phyloP scores from a whole-genome alignment of 2,329 filamentous ascomycete genomes.

The Daldinia sp. region DNA sequence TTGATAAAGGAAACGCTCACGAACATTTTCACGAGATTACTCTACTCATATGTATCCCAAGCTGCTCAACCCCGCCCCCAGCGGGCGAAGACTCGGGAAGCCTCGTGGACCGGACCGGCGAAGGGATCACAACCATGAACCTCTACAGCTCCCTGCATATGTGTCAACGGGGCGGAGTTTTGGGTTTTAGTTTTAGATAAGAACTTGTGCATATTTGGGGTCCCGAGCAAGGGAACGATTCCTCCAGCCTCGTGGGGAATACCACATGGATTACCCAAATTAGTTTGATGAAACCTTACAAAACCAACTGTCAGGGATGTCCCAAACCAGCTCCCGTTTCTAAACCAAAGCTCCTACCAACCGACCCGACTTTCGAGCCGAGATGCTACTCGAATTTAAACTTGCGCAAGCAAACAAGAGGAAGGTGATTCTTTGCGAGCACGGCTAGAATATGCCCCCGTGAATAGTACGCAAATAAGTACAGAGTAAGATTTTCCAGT shows the following conservation, averaged over 20 bases:
- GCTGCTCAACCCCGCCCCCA: slow-evolving; percentile 3
- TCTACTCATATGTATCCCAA: slow-evolving; percentile 16
- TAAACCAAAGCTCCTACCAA: slow-evolving; percentile 2
- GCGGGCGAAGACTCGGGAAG: background rate
- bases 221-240: slow-evolving; percentile 21
- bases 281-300: slow-evolving; percentile 27
- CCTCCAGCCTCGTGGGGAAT: slow-evolving; percentile 23
- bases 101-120: background rate
- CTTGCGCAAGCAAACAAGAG: background rate
- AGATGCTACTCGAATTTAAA: background rate
- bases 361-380: background rate
- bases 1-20: background rate
- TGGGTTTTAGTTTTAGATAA: slow-evolving; percentile 2
- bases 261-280: slow-evolving; percentile 22
- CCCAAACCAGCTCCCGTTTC: slow-evolving; percentile 25
- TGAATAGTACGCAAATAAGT: background rate
- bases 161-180: slow-evolving; percentile 14
- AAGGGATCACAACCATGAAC: slow-evolving; percentile 14
- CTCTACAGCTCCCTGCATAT: slow-evolving; percentile 28
- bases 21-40: background rate
- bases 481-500: background rate
- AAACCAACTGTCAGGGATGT: slow-evolving; percentile 21
- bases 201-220: slow-evolving; percentile 19
- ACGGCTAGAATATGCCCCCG: background rate
- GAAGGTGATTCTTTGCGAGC: background rate